Evolutionary conservation across 2,329 filamentous ascomycete genomes (phyloP).

Genomic region (Botryotinia calthae): DNA sequence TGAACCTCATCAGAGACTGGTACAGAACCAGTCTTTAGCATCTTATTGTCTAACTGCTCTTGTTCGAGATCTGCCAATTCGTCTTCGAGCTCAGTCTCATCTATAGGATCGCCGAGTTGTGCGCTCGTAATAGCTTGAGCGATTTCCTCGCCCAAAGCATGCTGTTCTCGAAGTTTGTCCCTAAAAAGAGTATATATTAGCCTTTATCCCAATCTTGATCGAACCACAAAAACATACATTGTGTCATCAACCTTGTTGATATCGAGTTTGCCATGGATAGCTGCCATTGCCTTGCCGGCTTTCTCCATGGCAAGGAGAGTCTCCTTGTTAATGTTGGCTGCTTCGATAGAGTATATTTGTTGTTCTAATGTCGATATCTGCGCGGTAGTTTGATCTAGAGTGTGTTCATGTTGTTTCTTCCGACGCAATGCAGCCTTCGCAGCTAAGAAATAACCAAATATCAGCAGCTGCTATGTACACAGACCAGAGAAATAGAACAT

Average conservation of each 20-base stretch:
- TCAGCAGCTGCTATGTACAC: slow-evolving; percentile 5
- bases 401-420: slow-evolving; percentile 93
- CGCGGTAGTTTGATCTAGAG: slow-evolving; percentile 82
- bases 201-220: slow-evolving; percentile 16
- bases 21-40: slow-evolving; percentile 83
- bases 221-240: slow-evolving; percentile 63
- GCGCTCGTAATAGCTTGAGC: slow-evolving; percentile 76
- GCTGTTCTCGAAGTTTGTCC: slow-evolving; percentile 89
- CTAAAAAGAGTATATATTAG: slow-evolving; percentile 48
- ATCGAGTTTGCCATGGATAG: slow-evolving; percentile 86
- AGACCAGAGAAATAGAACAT: slow-evolving; percentile 39
- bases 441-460: slow-evolving; percentile 50
- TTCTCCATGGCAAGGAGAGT: slow-evolving; percentile 92
- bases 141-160: slow-evolving; percentile 91
- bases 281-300: slow-evolving; percentile 85
- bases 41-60: slow-evolving; percentile 87
- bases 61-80: slow-evolving; percentile 87
- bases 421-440: slow-evolving; percentile 86
- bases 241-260: slow-evolving; percentile 93
- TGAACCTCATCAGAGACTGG: slow-evolving; percentile 77
- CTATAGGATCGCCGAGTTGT: slow-evolving; percentile 65
- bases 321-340: slow-evolving; percentile 97
- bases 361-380: slow-evolving; percentile 92
- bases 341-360: slow-evolving; percentile 95
- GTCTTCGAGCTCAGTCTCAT: slow-evolving; percentile 82